Conservation (phyloP, 306 rosid genomes). For the Cucumis cinereus region DNA sequence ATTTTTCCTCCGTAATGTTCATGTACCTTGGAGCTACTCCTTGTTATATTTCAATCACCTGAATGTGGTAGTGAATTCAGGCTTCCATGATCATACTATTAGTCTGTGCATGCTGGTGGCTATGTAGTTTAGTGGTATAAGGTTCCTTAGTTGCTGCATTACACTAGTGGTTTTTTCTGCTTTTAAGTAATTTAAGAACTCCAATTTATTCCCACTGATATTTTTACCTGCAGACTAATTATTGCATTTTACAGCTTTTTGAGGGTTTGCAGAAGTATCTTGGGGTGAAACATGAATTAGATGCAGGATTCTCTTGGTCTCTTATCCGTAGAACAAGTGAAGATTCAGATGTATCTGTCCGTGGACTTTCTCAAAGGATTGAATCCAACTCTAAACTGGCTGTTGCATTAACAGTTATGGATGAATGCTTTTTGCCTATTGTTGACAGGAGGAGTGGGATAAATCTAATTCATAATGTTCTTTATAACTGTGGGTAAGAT, state of each 20-base stretch:
- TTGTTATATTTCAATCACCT: neutral
- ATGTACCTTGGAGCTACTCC: neutral
- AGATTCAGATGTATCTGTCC: constrained; percentile 45
- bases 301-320: constrained; percentile 91
- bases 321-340: constrained; percentile 65
- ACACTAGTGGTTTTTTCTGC: neutral
- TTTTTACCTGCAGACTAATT: neutral
- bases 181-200: neutral
- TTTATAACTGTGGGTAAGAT: constrained; percentile 84
- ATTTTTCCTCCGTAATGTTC: neutral
- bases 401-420: constrained; percentile 88
- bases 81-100: neutral
- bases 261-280: constrained; percentile 82
- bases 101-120: neutral
- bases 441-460: constrained; percentile 94
- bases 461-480: constrained; percentile 72
- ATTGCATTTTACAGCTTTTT: constrained; percentile 46
- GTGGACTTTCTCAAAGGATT: constrained; percentile 60
- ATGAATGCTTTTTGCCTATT: constrained; percentile 91
- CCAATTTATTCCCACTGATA: neutral
- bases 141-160: neutral
- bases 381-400: constrained; percentile 93
- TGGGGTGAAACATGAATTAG: constrained; percentile 80
- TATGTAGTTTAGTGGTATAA: neutral
- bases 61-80: neutral